Base-by-base conservation (phyloP, 139 green algal species). In the Coelastrella sp. region DNA sequence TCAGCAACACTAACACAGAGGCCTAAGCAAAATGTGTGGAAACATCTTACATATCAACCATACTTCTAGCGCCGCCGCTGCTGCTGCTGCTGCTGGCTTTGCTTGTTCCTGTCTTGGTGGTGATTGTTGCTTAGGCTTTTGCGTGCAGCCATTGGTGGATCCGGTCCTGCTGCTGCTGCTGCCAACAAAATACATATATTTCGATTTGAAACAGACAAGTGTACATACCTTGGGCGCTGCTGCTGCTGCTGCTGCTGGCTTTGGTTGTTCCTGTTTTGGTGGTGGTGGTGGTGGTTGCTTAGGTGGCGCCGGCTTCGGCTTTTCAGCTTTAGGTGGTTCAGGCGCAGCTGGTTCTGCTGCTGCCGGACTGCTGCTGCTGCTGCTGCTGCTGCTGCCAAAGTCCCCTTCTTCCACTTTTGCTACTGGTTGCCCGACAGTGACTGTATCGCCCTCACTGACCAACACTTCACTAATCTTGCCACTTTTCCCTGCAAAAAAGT, bases 371-470 rank as follows among this genome's bases (percentile, higher is more conserved):
- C 61, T 7, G 89, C 89, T 85, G 87, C 92, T 85, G 89, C 90
- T 5, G 87, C 92, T 17, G 86, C 92, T 17, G 86, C 92, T 73
- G 92, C 93, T 5, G 77, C 92, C 17, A 68, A 88, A 88, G 66
- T 88, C 83, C 19, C 92, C 95, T 61, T 96, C 91, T 22, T 96
- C 93, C 19, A 99, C 93, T 4, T 92, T 88, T 4, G 93, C 95
- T 59, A 99, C 95, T n/a, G 92, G 68, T 90, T 99, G 96, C 6
- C 97, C 97, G 0, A 99, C 97, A 5, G 92, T 88, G 5, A 99
- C 98, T 2, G 95, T 97, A 92, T 99, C 98, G 3, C 96, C 96
- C 80, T 96, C 94, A 16, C 94, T 93, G 0, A 98, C 93, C 22
- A 97, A 87, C 32, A 98, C 83, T 8, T 93, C 61, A 22, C 86